Percentiles rank a stretch among this genome's conserved stretches.
Conservation (phyloP, 129 eudicot genomes). For the Smallanthus sonchifolius region DNA sequence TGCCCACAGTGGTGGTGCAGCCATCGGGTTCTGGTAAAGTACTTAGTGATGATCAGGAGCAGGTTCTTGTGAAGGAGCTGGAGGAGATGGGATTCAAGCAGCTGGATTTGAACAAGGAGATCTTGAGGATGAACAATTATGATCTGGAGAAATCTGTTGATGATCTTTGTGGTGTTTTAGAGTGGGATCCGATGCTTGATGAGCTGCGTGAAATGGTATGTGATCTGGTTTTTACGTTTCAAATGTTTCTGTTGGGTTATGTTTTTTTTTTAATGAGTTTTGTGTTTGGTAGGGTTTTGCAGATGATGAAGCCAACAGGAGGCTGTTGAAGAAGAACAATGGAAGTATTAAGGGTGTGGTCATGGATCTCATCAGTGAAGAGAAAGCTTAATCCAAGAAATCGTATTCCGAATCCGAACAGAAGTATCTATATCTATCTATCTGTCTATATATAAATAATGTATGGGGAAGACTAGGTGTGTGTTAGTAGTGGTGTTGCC, state of each 20-base stretch:
- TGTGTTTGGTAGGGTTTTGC: constrained; percentile 59
- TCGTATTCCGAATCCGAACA: neutral
- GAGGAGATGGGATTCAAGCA: constrained; percentile 74
- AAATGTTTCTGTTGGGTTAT: neutral
- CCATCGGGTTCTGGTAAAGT: constrained; percentile 7
- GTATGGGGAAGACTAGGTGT: constrained; percentile 12
- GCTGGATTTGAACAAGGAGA: constrained; percentile 54
- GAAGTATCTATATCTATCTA: neutral
- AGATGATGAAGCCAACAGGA: constrained; percentile 56
- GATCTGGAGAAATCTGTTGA: constrained; percentile 64
- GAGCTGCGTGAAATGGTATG: constrained; percentile 79
- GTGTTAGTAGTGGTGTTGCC: neutral
- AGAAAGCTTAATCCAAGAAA: constrained; percentile 25
- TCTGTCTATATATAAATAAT: constrained; percentile 14
- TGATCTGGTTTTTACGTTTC: neutral
- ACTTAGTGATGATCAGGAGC: constrained; percentile 36
- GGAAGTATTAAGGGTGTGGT: constrained; percentile 86
- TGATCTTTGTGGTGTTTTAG: constrained; percentile 65
- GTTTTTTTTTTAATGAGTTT: neutral
- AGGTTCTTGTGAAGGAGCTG: constrained; percentile 50
- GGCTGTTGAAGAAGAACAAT: constrained; percentile 68
- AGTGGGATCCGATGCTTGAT: constrained; percentile 85
- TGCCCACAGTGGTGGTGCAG: constrained; percentile 2
- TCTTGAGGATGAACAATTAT: constrained; percentile 54
- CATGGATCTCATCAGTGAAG: constrained; percentile 69